Base-by-base conservation (phyloP, 1,284 basidiomycete genomes). In the Sanghuangporus baumii region DNA sequence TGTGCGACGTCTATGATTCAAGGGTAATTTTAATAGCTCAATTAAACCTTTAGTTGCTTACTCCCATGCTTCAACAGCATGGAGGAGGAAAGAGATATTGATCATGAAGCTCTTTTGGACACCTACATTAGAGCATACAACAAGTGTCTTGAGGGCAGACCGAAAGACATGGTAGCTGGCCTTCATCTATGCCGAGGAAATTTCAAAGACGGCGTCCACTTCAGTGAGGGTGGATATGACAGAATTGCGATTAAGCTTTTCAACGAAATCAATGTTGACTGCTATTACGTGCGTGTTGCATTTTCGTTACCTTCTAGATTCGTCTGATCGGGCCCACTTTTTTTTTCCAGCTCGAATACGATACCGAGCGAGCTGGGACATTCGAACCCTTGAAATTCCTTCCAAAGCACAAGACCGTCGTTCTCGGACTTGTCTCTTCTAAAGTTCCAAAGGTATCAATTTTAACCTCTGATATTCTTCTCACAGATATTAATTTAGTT, bases 101-200 rank as follows among this genome's bases (percentile, higher is more conserved):
- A 90, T 69, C 79, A 83, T 34, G 84, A 83, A 63, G 81, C 80
- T 3, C 77, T 91, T 47, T 77, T 91, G 26, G 80, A 89, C 65
- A 81, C 81, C 1, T 93, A 91, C 72, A 85, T 90, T 69, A 79
- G 79, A 56, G 78, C 86, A 57, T 88, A 89, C 78, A 91, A 91
- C 73, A 77, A 85, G 51, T 84, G 82, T 65, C 78, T 91, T 12
- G 73, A 78, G 62, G 78, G 76, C 58, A 81, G 83, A 47, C 87
- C 88, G 1, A 67, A 68, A 40, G 89, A 92, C 74, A 80, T 94
- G 76, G 81, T 75, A 46, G 75, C 88, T 36, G 84, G 88, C 9
- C 74, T 93, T 36, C 91, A 94, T 72, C 81, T 91, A 67, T 93
- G 90, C 73, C 81, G 91, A 59, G 89, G 90, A 23, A 93, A 93